Conservation (phyloP, 495 filamentous ascomycete genomes). For the Xylaria nigripes region DNA sequence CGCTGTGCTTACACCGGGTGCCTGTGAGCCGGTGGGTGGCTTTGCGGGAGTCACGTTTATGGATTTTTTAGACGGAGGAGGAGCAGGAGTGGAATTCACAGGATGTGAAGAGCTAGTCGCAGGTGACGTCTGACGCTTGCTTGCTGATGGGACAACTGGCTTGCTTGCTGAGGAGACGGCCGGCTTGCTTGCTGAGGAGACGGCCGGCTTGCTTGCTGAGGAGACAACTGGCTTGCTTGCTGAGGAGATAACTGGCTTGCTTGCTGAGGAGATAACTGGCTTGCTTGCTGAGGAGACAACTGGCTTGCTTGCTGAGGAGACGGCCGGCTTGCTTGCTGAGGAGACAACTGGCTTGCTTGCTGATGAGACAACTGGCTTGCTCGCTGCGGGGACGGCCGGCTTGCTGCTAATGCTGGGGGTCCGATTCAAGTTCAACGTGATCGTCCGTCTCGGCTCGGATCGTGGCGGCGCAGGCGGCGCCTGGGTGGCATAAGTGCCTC, state of each 20-base stretch:
- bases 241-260: too few relatives aligned
- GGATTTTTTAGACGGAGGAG: slow-evolving; percentile 8
- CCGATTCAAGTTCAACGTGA: slow-evolving; percentile 22
- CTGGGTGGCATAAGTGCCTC: slow-evolving; percentile 13
- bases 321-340: slow-evolving; percentile 11
- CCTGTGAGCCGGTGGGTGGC: slow-evolving; percentile 2
- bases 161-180: too few relatives aligned
- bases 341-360: slow-evolving; percentile 6
- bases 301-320: slow-evolving; percentile 6
- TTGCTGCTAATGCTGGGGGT: slow-evolving; percentile 16
- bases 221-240: too few relatives aligned
- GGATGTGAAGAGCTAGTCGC: neutral
- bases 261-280: too few relatives aligned
- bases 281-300: too few relatives aligned
- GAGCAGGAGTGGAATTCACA: neutral
- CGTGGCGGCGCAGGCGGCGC: slow-evolving; percentile 13
- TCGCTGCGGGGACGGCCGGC: neutral
- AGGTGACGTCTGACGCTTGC: slow-evolving; percentile 8
- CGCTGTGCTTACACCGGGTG: slow-evolving; percentile 1
- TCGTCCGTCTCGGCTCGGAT: slow-evolving; percentile 26
- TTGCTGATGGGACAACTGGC: slow-evolving; percentile 8
- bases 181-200: too few relatives aligned
- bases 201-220: too few relatives aligned
- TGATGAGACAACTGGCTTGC: slow-evolving; percentile 12
- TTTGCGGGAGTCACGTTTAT: slow-evolving; percentile 13